Evolutionary conservation across 345 rosid species (phyloP), one percentile per base, ranked within the genome.

Genomic region (Pugionium dolabratum): DNA sequence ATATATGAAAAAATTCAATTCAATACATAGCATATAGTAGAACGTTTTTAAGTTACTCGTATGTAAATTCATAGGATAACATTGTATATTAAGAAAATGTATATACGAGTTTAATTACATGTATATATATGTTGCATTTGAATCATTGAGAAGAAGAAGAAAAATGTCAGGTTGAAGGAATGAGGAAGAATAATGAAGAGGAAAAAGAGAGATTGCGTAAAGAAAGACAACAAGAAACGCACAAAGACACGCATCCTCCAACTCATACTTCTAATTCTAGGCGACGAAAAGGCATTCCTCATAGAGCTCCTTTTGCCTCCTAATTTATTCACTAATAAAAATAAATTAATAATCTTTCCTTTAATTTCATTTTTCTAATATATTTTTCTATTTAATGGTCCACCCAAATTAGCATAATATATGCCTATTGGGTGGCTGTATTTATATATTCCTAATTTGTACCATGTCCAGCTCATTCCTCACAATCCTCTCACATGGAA

Each of bases 271-370:
- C 91, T 29, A 80, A 71, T 64, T 78, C 80, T 73, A 86, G 94
- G 45, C 81, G 98, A 70, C 84, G 98, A 74, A 91, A 91, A 82
- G 96, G 96, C 67, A 79, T 84, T 41, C 96, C 98, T 61, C 96
- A 74, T 34, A 79, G 98, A 62, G 91, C 98, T 52, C 94, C 98
- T 49, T 84, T 83, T 79, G 82, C 81, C 11, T 81, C 95, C 66
- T 90, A 76, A 72, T 59, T 35, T 72, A 58, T 64, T 48, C 31
- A 68, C 9, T 32, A 60, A 52, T 34, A 9, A 31, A 31, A 26
- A 33, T 31, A 27, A 59, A 1, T 18, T 31, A 42, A 6, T 18
- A 18, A 18, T 18, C 7, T 9, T 65, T 43, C 33, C 18, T 58
- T 61, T 69, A 30, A 3, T 11, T 30, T 45, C 9, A 6, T 3